Conservation (phyloP, 1,284 basidiomycete genomes). For the Cutaneotrichosporon dermatis region DNA sequence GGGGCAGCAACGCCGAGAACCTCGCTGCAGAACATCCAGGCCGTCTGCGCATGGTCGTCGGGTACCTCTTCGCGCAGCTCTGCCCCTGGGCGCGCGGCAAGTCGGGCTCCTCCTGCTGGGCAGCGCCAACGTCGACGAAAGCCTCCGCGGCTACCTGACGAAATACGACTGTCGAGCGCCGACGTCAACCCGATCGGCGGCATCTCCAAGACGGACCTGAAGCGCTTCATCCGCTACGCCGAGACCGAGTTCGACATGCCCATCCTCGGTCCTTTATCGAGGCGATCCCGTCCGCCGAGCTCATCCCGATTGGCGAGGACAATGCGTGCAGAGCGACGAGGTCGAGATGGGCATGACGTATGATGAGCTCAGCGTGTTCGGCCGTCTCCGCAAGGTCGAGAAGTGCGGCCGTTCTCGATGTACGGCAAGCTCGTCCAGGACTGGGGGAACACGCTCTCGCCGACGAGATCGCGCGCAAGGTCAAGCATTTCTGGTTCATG, state of each 20-base stretch:
- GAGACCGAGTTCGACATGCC: conserved; percentile 74
- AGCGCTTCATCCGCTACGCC: conserved; percentile 89
- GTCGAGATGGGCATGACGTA: conserved; percentile 99
- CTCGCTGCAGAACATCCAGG: conserved; percentile 98
- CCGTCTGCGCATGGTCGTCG: conserved; percentile 92
- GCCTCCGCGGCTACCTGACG: conserved; percentile 91
- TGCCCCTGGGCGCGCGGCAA: conserved; percentile 87
- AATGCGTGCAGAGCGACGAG: conserved; percentile 95
- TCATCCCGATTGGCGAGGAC: conserved; percentile 85
- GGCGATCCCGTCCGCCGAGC: conserved; percentile 89
- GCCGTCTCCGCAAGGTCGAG: conserved; percentile 87
- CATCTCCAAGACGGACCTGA: conserved; percentile 96
- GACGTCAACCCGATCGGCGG: conserved; percentile 98
- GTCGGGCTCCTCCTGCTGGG: conserved; percentile 84
- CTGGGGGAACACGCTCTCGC: conserved; percentile 74
- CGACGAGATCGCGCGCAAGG: conserved; percentile 90
- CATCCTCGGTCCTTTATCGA: conserved; percentile 82
- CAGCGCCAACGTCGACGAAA: conserved; percentile 97
- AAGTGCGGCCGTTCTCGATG: conserved; percentile 95
- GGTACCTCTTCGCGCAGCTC: conserved; percentile 95
- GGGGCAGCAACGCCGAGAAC: conserved; percentile 83
- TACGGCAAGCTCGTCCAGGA: conserved; percentile 90
- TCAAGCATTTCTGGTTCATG: conserved; percentile 96
- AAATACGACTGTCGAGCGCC: conserved; percentile 81
- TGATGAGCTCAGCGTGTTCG: conserved; percentile 90